Percentiles rank a stretch among this genome's conserved stretches.
Evolutionary conservation across 148 eudicot species (phyloP).

Genomic region (Rhododendron henanense): DNA sequence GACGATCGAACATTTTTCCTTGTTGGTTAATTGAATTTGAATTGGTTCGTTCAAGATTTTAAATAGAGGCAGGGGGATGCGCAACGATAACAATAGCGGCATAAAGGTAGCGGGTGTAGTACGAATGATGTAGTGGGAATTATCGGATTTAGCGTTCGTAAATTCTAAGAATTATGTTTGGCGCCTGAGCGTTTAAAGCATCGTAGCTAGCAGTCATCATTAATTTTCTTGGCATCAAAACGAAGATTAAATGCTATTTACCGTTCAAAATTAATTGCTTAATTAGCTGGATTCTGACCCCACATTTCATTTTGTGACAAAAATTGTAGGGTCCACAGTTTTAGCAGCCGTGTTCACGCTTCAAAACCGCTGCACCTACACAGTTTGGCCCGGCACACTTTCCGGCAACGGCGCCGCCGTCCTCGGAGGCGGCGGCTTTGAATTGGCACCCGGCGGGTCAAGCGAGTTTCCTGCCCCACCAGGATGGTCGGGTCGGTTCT

Average conservation of each 20-base stretch:
- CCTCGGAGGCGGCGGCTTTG: slow-evolving; percentile 49
- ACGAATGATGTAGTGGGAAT: neutral
- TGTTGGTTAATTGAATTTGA: neutral
- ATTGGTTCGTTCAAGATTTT: neutral
- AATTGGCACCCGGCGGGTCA: slow-evolving; percentile 43
- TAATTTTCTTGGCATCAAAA: neutral
- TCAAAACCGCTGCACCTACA: slow-evolving; percentile 54
- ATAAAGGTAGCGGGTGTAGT: neutral
- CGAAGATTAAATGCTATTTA: neutral
- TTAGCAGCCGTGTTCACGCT: slow-evolving; percentile 53
- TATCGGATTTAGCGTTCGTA: too few species aligned
- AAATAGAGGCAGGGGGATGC: too few species aligned
- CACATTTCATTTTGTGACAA: neutral
- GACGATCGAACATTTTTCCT: neutral
- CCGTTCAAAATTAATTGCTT: neutral
- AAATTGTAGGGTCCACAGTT: slow-evolving; percentile 17
- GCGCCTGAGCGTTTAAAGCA: neutral
- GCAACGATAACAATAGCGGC: neutral
- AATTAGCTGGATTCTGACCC: neutral
- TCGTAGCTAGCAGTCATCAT: neutral
- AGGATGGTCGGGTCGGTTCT: slow-evolving; percentile 92
- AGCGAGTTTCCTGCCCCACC: slow-evolving; percentile 41
- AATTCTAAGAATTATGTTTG: neutral
- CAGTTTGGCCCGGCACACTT: slow-evolving; percentile 78
- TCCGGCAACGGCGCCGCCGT: slow-evolving; percentile 44